phyloP scores from a whole-genome alignment of 139 green algal species.

The Astrephomene gubernaculifera region DNA sequence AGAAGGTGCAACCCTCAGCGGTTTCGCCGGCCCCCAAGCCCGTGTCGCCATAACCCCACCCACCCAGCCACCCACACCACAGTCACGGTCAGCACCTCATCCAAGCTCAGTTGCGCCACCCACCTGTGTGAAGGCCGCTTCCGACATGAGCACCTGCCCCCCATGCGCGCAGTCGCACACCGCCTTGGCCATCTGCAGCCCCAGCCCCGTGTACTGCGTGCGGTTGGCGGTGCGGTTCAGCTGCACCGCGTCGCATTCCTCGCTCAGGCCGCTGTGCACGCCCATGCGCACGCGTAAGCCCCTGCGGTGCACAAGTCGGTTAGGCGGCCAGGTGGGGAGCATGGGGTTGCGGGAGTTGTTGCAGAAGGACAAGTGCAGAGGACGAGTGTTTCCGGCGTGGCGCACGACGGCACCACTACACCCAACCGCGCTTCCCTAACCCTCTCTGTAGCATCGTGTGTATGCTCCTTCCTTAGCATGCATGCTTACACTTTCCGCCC shows the following conservation, averaged over 20 bases:
- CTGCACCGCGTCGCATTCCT: neutral
- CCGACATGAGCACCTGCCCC: constrained; percentile 22
- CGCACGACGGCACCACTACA: too few species aligned
- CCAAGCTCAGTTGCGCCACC: too few species aligned
- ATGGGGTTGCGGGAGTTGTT: too few species aligned
- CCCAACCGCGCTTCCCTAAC: too few species aligned
- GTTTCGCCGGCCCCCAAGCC: neutral
- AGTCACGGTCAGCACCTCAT: neutral
- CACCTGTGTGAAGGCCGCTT: constrained; percentile 30
- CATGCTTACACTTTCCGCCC: too few species aligned
- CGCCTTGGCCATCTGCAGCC: constrained; percentile 33
- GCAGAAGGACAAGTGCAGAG: too few species aligned
- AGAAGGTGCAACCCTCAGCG: too few species aligned
- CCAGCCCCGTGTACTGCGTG: constrained; percentile 39
- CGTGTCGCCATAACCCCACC: neutral
- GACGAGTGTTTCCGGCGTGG: too few species aligned
- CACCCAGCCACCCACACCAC: neutral
- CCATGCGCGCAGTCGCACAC: constrained; percentile 23
- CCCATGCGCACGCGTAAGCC: constrained; percentile 39
- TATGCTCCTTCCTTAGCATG: too few species aligned
- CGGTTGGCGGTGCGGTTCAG: constrained; percentile 38
- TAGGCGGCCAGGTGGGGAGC: too few species aligned
- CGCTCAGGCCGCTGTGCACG: constrained; percentile 19
- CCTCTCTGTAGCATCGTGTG: too few species aligned
- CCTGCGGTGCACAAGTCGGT: neutral